phyloP scores from a whole-genome alignment of 495 filamentous ascomycete genomes.

The Aspergillus nidulans region DNA sequence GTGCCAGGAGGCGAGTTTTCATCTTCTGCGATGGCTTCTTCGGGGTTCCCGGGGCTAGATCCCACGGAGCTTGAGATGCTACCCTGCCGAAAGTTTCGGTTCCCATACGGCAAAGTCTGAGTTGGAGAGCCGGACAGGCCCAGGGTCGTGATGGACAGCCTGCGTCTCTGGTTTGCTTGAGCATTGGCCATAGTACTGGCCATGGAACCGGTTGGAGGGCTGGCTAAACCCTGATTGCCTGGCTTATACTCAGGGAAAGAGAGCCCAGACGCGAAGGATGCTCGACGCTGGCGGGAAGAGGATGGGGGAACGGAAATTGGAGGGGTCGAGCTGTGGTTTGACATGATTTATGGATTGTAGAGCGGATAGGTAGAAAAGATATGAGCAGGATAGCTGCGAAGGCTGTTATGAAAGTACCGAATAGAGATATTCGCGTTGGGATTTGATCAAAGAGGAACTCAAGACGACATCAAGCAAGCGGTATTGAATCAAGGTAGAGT shows the following conservation, averaged over 20 bases:
- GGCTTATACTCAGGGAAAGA: slow-evolving; percentile 43
- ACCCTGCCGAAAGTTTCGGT: slow-evolving; percentile 54
- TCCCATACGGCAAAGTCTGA: slow-evolving; percentile 50
- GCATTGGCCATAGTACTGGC: slow-evolving; percentile 57
- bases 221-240: slow-evolving; percentile 23
- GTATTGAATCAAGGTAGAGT: not conserved
- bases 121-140: slow-evolving; percentile 78
- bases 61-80: slow-evolving; percentile 71
- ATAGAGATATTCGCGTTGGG: not conserved
- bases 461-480: not conserved
- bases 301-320: slow-evolving; percentile 43
- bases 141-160: slow-evolving; percentile 81
- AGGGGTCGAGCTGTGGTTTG: slow-evolving; percentile 44
- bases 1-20: slow-evolving; percentile 46
- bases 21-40: slow-evolving; percentile 87
- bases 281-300: slow-evolving; percentile 39
- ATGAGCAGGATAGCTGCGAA: not conserved
- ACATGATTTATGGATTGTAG: too few relatives aligned
- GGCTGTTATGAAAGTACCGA: not conserved
- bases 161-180: slow-evolving; percentile 67
- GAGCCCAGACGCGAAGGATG: slow-evolving; percentile 45
- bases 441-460: not conserved
- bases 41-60: slow-evolving; percentile 67
- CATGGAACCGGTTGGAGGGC: slow-evolving; percentile 58
- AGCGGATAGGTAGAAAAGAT: not conserved